Percentiles rank a stretch among this genome's conserved stretches.
Evolutionary conservation across 2,329 filamentous ascomycete species (phyloP).

Genomic region (Aspergillus sp.): DNA sequence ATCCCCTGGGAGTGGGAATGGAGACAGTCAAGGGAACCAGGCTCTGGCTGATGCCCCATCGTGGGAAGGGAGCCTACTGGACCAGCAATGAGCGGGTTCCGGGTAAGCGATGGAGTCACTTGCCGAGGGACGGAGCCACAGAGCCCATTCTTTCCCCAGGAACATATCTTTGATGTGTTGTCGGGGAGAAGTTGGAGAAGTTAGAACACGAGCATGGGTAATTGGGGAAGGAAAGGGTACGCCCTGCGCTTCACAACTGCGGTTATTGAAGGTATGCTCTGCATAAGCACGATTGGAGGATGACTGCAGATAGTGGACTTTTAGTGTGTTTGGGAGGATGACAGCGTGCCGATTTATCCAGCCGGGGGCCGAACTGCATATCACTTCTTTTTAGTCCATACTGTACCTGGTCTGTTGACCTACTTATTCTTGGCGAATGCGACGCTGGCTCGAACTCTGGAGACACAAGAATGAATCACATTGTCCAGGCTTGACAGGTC

Average conservation of each 20-base stretch:
- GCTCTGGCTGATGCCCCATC: slow-evolving; percentile 8
- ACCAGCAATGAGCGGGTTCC: slow-evolving; percentile 8
- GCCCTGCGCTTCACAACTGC: neutral
- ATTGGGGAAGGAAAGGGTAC: neutral
- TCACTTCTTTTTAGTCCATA: neutral
- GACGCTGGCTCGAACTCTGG: neutral
- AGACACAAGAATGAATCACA: neutral
- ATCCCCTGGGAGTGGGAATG: slow-evolving; percentile 1
- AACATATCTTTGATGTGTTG: neutral
- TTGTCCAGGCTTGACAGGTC: neutral
- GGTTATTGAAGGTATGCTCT: slow-evolving; percentile 1
- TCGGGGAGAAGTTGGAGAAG: neutral
- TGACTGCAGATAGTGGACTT: neutral
- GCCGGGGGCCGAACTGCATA: slow-evolving; percentile 12
- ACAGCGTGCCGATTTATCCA: slow-evolving; percentile 31
- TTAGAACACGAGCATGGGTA: neutral
- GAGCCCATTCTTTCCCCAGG: slow-evolving; percentile 3
- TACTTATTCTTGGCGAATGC: neutral
- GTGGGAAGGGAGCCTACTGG: slow-evolving; percentile 14
- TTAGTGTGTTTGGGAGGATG: slow-evolving; percentile 2
- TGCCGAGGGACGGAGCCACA: slow-evolving; percentile 1
- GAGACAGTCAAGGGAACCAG: slow-evolving; percentile 4
- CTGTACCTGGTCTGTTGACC: neutral
- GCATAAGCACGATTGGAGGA: slow-evolving; percentile 5
- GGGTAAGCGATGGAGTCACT: slow-evolving; percentile 7